Conservation (phyloP, 2,329 filamentous ascomycete species). For the Trichoderma hamatum region DNA sequence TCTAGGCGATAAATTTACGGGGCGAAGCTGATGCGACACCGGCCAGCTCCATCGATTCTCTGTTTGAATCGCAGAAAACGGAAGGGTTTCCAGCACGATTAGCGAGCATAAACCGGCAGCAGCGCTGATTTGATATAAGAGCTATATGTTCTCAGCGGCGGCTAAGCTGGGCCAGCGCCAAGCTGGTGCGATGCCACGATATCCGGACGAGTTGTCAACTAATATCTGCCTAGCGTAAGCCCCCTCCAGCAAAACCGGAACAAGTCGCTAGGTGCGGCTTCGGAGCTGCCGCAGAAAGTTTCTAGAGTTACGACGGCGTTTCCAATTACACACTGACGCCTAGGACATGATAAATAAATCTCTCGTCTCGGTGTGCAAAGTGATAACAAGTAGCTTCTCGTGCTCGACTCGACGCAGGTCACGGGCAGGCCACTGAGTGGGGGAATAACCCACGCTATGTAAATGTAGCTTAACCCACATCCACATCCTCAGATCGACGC, state of each 20-base stretch:
- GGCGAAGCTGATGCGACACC: conserved; percentile 12
- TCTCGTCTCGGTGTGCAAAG: conserved; percentile 1
- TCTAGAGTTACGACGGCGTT: background rate
- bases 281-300: conserved; percentile 2
- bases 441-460: conserved; percentile 24
- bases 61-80: background rate
- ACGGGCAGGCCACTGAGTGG: conserved; percentile 23
- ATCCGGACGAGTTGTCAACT: conserved; percentile 12
- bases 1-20: conserved; percentile 4
- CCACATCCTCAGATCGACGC: conserved; percentile 17
- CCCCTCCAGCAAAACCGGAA: conserved; percentile 16
- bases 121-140: background rate
- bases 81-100: background rate
- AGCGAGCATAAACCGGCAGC: background rate
- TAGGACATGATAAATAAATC: background rate
- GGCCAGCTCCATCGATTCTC: background rate
- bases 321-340: background rate
- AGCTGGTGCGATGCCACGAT: conserved; percentile 16
- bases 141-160: background rate
- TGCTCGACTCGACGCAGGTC: conserved; percentile 16
- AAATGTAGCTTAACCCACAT: conserved; percentile 23
- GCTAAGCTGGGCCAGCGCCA: background rate
- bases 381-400: background rate
- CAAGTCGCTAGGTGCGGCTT: background rate
- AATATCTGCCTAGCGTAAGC: conserved; percentile 24